Base-by-base conservation (phyloP, 2,329 filamentous ascomycete species). In the Botrytis paeoniae region DNA sequence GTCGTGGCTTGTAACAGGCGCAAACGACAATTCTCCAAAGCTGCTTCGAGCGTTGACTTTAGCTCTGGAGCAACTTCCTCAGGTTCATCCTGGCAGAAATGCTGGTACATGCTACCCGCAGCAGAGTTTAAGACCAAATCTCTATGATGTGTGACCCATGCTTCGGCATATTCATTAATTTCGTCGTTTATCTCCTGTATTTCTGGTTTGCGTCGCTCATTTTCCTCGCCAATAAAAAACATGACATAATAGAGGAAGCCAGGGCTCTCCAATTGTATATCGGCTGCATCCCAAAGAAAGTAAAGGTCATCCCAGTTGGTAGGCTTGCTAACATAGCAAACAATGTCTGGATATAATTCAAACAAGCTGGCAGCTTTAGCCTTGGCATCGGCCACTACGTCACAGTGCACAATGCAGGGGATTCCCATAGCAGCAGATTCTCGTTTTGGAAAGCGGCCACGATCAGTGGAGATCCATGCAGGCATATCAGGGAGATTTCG, bases 211-310 rank as follows among this genome's bases (percentile, higher is more conserved):
- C 10, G n/a, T 72, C 64, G 18, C n/a, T 66, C 60, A 29, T 75
- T 75, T 48, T 74, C 65, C 18, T 57, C 60, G 9, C 64, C 51
- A 45, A 82, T 76, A 5, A 75, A 65, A 39, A 74, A 48, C 22
- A 81, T 71, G 29, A 82, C 78, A n/a, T 75, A 74, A 39, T 66
- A 79, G 48, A 80, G 79, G 70, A 82, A 82, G 1, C 51, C 48
- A 20, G 77, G 73, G 37, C 78, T 77, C 29, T 82, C 75, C 43
- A 77, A 66, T 57, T 75, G 78, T 20, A 81, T 75, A 74, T 82
- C 81, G 43, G 77, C 76, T 7, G 76, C 76, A 75, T 82, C 81
- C 73, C 80, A 82, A 69, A 79, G 81, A 14, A 77, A 54, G 70
- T 81, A 78, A 4, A 81, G 75, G 68, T 78, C 75, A n/a, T 75